Conservation (phyloP, 345 rosid species). For the Eucalyptus urophylla region DNA sequence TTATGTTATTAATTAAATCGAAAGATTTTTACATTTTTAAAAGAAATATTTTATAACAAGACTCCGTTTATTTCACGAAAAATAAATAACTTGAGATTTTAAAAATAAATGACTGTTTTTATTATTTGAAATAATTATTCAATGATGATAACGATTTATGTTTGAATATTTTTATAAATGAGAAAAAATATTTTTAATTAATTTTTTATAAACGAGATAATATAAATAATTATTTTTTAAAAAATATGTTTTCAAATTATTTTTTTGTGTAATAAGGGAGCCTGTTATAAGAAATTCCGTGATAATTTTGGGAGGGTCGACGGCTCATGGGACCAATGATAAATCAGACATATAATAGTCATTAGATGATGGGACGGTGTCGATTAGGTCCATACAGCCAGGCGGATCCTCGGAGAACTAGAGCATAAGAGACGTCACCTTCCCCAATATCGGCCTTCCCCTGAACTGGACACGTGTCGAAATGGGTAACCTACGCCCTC, state of each 20-base stretch:
- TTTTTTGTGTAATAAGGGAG: too few relatives aligned
- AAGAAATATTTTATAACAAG: neutral
- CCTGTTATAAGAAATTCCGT: neutral
- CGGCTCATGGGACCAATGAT: neutral
- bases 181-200: too few relatives aligned
- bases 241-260: too few relatives aligned
- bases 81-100: rapidly evolving
- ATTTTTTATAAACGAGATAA: too few relatives aligned
- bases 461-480: neutral
- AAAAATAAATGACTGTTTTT: too few relatives aligned
- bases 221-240: too few relatives aligned
- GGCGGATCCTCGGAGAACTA: neutral
- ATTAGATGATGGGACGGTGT: neutral
- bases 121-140: too few relatives aligned
- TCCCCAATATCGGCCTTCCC: neutral
- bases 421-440: neutral
- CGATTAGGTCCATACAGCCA: neutral
- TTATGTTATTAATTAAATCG: neutral
- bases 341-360: neutral
- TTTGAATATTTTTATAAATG: too few relatives aligned
- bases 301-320: neutral
- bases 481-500: neutral
- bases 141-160: too few relatives aligned
- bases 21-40: too few relatives aligned
- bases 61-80: rapidly evolving